Evolutionary conservation across 495 filamentous ascomycete genomes (phyloP).

Genomic region (Aspergillus avenaceus): DNA sequence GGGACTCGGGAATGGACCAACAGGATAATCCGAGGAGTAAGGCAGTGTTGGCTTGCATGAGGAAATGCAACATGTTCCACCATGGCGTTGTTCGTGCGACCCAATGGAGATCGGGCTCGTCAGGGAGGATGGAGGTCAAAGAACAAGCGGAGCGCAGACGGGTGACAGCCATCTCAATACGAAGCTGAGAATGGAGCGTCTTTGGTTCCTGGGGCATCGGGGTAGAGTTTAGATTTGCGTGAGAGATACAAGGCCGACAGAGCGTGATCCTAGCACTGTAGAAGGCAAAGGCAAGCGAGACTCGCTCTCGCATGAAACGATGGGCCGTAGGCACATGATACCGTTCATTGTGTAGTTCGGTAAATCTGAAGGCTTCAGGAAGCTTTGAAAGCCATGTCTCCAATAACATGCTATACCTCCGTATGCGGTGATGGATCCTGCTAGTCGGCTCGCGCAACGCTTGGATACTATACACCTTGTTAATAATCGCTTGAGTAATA

Average conservation of each 20-base stretch:
- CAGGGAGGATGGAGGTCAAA: slow-evolving; percentile 48
- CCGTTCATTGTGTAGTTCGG: slow-evolving; percentile 5
- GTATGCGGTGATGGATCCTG: slow-evolving; percentile 50
- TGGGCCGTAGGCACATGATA: slow-evolving; percentile 6
- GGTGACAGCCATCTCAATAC: slow-evolving; percentile 42
- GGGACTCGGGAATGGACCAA: slow-evolving; percentile 6
- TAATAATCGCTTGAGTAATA: slow-evolving; percentile 49
- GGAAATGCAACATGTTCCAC: slow-evolving; percentile 59
- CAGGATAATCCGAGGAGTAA: slow-evolving; percentile 51
- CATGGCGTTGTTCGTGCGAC: slow-evolving; percentile 51
- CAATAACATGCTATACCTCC: slow-evolving; percentile 37
- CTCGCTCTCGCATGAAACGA: slow-evolving; percentile 20
- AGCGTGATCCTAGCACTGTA: slow-evolving; percentile 53
- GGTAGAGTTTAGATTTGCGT: slow-evolving; percentile 18
- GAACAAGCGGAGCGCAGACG: slow-evolving; percentile 55
- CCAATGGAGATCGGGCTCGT: slow-evolving; percentile 28
- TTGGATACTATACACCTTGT: slow-evolving; percentile 53
- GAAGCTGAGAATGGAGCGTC: slow-evolving; percentile 35
- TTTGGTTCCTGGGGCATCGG: slow-evolving; percentile 22
- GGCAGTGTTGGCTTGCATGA: slow-evolving; percentile 58
- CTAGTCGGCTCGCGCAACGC: slow-evolving; percentile 44
- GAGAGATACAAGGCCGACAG: slow-evolving; percentile 54
- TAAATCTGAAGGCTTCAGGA: slow-evolving; percentile 44
- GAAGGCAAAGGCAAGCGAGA: slow-evolving; percentile 49
- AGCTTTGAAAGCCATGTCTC: slow-evolving; percentile 50